phyloP scores from a whole-genome alignment of 2,329 filamentous ascomycete genomes.

The Aspergillus sp. region DNA sequence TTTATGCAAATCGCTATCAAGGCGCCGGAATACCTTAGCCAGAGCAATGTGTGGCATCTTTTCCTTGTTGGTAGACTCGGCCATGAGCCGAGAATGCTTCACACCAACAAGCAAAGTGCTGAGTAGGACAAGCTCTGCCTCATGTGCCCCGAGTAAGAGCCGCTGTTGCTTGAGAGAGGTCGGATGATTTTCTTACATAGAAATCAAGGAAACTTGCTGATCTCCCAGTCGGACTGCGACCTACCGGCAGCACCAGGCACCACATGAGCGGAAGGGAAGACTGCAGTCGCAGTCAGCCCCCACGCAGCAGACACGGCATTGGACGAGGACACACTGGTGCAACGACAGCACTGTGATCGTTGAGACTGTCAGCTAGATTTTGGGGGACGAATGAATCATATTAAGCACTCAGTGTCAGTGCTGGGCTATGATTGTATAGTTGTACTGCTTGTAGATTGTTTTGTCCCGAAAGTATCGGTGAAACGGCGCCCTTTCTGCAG shows the following conservation, averaged over 20 bases:
- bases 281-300: slow-evolving; percentile 2
- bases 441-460: not conserved
- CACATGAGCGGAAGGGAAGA: not conserved
- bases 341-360: slow-evolving; percentile 16
- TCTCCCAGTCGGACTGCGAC: not conserved
- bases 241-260: not conserved
- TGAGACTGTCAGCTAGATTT: not conserved
- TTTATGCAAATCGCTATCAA: not conserved
- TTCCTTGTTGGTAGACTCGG: not conserved
- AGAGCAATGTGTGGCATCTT: not conserved
- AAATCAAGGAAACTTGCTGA: not conserved
- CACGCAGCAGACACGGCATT: slow-evolving; percentile 22
- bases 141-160: not conserved
- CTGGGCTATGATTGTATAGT: not conserved
- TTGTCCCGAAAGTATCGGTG: not conserved
- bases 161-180: not conserved
- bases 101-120: not conserved
- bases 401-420: not conserved
- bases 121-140: not conserved
- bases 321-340: slow-evolving; percentile 19
- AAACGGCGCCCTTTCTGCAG: not conserved
- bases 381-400: not conserved
- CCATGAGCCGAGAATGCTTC: not conserved
- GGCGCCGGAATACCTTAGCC: not conserved
- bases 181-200: not conserved